A percentile compares a stretch with the other conserved stretches of the same genome.
Conservation (phyloP, 1,284 basidiomycete species). For the Tremellales sp. region DNA sequence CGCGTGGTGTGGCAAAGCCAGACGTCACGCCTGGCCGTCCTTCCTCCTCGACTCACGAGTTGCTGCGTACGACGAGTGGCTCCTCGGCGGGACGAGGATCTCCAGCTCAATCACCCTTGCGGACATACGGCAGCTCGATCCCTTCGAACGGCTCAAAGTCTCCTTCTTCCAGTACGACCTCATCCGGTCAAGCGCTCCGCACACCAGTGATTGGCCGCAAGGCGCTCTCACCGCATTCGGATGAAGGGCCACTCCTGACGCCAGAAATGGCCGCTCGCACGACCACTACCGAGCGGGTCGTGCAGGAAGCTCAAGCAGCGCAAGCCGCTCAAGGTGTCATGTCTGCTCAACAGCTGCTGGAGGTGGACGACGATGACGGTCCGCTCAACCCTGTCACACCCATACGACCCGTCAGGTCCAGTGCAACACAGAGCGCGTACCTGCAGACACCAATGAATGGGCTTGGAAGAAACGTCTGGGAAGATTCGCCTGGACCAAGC, state of each 20-base stretch:
- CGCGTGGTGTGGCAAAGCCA: no score
- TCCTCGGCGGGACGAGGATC: no score
- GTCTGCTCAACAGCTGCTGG: slow-evolving; percentile 70
- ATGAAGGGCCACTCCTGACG: background rate
- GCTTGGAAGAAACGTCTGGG: slow-evolving; percentile 21
- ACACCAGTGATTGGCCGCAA: no score
- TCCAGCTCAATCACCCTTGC: no score
- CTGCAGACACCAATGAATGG: background rate
- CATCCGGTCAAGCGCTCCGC: background rate
- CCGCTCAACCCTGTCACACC: slow-evolving; percentile 15
- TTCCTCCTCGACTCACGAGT: no score
- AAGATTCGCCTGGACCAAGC: slow-evolving; percentile 36
- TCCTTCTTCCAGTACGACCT: background rate
- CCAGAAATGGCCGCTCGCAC: background rate
- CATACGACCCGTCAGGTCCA: slow-evolving; percentile 13
- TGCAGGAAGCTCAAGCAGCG: slow-evolving; percentile 73
- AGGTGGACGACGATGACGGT: slow-evolving; percentile 25
- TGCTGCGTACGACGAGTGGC: no score
- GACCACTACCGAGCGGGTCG: slow-evolving; percentile 6
- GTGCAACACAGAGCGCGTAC: background rate
- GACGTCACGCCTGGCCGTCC: no score
- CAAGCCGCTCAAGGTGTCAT: slow-evolving; percentile 84
- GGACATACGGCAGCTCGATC: background rate
- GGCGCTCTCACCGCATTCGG: background rate
- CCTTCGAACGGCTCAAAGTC: background rate